Evolutionary conservation across 2,329 filamentous ascomycete genomes (phyloP), one percentile per base, ranked within the genome.

Genomic region (Sarocladium brachiariae): DNA sequence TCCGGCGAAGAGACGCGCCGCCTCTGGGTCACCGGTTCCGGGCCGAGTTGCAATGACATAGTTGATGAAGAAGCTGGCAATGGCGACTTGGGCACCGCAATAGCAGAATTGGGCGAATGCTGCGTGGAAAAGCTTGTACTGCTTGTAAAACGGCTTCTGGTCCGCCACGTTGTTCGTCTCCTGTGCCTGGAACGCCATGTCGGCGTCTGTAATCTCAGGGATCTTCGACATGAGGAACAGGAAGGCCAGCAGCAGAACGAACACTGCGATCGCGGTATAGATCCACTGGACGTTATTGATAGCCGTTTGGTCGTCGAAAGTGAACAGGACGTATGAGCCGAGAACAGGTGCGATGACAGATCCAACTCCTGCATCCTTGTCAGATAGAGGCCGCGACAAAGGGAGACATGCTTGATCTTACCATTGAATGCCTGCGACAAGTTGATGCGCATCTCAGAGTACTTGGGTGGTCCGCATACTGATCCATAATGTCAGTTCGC

Each of bases 91-190:
- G 0, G 86, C 81, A 45, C 87, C 87, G 0, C 73, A 85, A 63
- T 92, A 93, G 63, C 83, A 87, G 66, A 91, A 91, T 57, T 92
- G 87, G 0, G 86, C 84, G 57, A 83, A 78, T 0, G 85, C 79
- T 11, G 85, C 87, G 59, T 89, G 85, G 73, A 90, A 89, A 2
- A 91, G 73, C 21, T 81, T 80, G 65, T 86, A 89, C 58, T 89
- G 84, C 66, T 86, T 86, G 58, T 72, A 69, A 56, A 89, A 77
- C 0, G 85, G 82, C 61, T 80, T 77, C 56, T 82, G 75, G 52
- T 78, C 73, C 47, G 73, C 76, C 43, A 74, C 74, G 9, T 75
- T 74, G 51, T 79, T 65, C 2, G 74, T 62, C 53, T 80, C 74
- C 31, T 72, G 66, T 2, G 79, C 80, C 61, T 86, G 81, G 58